Base-by-base conservation (phyloP, 257 asterid genomes). In the Petunia secreta region DNA sequence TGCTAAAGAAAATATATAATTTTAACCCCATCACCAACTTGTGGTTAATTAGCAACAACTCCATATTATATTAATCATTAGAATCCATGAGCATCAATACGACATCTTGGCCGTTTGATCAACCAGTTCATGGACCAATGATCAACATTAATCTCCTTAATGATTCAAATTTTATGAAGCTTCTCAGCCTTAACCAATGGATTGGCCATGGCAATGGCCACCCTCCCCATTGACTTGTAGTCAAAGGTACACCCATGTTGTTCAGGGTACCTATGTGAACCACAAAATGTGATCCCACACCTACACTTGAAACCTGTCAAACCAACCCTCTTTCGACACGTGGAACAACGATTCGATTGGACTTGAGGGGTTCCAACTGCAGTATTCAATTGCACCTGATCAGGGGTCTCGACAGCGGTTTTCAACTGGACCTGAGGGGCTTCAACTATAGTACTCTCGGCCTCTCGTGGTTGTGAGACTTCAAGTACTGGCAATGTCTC, bases 211-310 rank as follows among this genome's bases (percentile, higher is more conserved):
- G 89, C 88, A 55, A 89, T 87, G 7, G 78, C 88, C 48, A 74
- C 88, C 80, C 81, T 82, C 16, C 90, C 92, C 84, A 75, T 3
- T 6, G 82, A 82, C 87, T 82, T 87, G 76, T 83, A 89, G 79
- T 89, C 90, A 81, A 87, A 85, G 73, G 85, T 73, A 44, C 92
- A 89, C 50, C 78, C 84, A 68, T 89, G 92, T 60, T 66, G 81
- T 63, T 89, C 92, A 10, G 92, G 89, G 55, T 87, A 89, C 85
- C 90, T 85, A 34, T 89, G 92, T 76, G 84, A 34, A 40, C 88
- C 90, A 78, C 92, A 89, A 74, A 87, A 89, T 34, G 89, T 87
- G 64, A 59, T 59, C 6, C 92, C 92, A 55, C 92, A 89, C 79
- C 88, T 81, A 84, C 93, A 89, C 34, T 79, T 85, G 85, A 89